Percentiles rank a stretch among this genome's conserved stretches.
phyloP scores from a whole-genome alignment of 2,329 filamentous ascomycete genomes.

The Venturia aucupariae region DNA sequence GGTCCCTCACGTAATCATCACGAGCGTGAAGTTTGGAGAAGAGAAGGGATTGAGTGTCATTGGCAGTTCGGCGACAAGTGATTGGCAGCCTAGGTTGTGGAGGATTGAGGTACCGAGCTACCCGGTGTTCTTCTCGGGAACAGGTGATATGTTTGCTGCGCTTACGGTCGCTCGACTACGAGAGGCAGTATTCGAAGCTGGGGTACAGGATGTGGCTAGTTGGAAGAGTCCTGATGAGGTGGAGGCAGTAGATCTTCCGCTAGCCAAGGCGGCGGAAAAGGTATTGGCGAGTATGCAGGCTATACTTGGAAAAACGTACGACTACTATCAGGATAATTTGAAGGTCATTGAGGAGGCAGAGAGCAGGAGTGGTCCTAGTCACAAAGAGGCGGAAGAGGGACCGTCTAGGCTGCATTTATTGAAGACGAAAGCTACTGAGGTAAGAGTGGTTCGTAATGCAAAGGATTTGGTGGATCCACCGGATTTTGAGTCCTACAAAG shows the following conservation, averaged over 20 bases:
- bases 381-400: conserved; percentile 34
- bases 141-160: conserved; percentile 97
- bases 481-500: conserved; percentile 51
- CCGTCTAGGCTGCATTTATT: conserved; percentile 46
- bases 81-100: conserved; percentile 69
- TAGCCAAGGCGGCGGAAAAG: conserved; percentile 75
- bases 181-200: conserved; percentile 61
- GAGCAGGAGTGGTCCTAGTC: conserved; percentile 29
- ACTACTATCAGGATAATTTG: conserved; percentile 58
- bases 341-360: conserved; percentile 36
- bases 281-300: conserved; percentile 90
- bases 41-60: conserved; percentile 54
- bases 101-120: conserved; percentile 77
- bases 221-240: conserved; percentile 76
- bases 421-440: conserved; percentile 76
- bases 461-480: conserved; percentile 62
- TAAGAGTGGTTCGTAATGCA: conserved; percentile 71
- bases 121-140: conserved; percentile 91
- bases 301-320: conserved; percentile 60
- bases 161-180: conserved; percentile 80
- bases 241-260: conserved; percentile 59
- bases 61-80: conserved; percentile 61
- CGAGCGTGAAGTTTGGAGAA: conserved; percentile 60
- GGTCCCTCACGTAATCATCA: conserved; percentile 86
- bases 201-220: conserved; percentile 37